These are phyloP conservation scores for Priceomyces medius DNA, from an alignment of 805 yeast genomes.

Conservation along the genomic window DNA sequence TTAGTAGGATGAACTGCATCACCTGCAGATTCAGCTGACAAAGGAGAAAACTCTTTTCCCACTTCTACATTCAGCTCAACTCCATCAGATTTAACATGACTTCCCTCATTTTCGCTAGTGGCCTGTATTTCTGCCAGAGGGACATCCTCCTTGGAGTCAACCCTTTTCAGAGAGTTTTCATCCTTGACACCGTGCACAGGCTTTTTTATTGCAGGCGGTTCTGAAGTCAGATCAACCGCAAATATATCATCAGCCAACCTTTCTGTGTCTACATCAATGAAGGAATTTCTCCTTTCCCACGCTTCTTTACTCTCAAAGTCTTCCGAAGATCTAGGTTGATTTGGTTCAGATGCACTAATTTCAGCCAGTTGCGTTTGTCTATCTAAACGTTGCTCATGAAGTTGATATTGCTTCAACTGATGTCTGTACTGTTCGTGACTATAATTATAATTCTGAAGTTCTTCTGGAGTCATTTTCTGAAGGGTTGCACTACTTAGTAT, in stretches of 20 bases:
- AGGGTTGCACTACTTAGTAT: conserved; percentile 13
- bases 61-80: no score
- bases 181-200: not conserved
- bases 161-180: not conserved
- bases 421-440: conserved; percentile 20
- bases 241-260: conserved; percentile 43
- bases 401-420: conserved; percentile 16
- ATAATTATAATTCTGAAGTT: conserved; percentile 21
- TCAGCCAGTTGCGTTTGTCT: conserved; percentile 3
- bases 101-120: no score
- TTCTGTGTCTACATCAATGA: conserved; percentile 32
- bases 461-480: conserved; percentile 18
- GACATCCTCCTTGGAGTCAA: not conserved
- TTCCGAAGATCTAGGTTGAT: conserved; percentile 6
- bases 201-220: not conserved
- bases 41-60: not conserved
- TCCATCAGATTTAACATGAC: no score
- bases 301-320: conserved; percentile 34
- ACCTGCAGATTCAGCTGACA: not conserved
- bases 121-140: not conserved
- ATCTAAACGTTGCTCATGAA: conserved; percentile 9
- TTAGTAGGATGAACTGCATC: no score
- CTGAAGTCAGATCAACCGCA: conserved; percentile 14
- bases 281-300: conserved; percentile 30
- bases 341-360: not conserved